These are phyloP conservation scores for Termitomyces sp. DNA, from an alignment of 1,284 basidiomycete genomes.

Conservation along the genomic window DNA sequence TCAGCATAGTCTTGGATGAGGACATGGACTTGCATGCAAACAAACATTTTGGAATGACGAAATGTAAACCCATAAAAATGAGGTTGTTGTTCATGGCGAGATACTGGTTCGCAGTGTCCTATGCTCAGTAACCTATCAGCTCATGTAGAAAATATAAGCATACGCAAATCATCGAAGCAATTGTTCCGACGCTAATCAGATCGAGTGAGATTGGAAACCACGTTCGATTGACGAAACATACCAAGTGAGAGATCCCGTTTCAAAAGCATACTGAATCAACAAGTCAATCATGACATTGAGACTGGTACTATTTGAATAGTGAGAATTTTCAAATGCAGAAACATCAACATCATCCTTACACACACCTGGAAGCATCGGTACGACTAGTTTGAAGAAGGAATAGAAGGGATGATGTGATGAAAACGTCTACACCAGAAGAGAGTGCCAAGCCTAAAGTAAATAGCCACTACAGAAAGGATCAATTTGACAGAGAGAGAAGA, in stretches of 20 bases:
- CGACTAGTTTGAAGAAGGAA: slow-evolving; percentile 41
- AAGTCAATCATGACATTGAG: slow-evolving; percentile 45
- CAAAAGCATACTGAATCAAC: slow-evolving; percentile 47
- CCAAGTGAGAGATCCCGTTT: slow-evolving; percentile 51
- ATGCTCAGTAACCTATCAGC: background rate
- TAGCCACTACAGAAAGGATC: slow-evolving; percentile 39
- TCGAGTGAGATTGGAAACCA: background rate
- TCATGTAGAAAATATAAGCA: slow-evolving; percentile 16
- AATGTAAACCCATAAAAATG: slow-evolving; percentile 17
- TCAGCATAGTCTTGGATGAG: background rate
- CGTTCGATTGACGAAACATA: slow-evolving; percentile 18
- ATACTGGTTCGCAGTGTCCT: slow-evolving; percentile 4
- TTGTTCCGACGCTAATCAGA: slow-evolving; percentile 37
- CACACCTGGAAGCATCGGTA: slow-evolving; percentile 35
- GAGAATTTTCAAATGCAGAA: background rate
- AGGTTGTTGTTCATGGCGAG: slow-evolving; percentile 11
- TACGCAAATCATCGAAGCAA: slow-evolving; percentile 47
- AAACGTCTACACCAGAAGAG: slow-evolving; percentile 45
- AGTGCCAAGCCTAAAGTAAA: slow-evolving; percentile 51
- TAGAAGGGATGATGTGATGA: slow-evolving; percentile 47
- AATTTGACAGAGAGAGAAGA: background rate
- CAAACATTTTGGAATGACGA: slow-evolving; percentile 17
- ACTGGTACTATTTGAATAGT: slow-evolving; percentile 21
- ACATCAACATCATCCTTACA: background rate
- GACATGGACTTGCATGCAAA: background rate